Evolutionary conservation across 2,329 filamentous ascomycete species (phyloP).

Genomic region (Colletotrichum spinosum): DNA sequence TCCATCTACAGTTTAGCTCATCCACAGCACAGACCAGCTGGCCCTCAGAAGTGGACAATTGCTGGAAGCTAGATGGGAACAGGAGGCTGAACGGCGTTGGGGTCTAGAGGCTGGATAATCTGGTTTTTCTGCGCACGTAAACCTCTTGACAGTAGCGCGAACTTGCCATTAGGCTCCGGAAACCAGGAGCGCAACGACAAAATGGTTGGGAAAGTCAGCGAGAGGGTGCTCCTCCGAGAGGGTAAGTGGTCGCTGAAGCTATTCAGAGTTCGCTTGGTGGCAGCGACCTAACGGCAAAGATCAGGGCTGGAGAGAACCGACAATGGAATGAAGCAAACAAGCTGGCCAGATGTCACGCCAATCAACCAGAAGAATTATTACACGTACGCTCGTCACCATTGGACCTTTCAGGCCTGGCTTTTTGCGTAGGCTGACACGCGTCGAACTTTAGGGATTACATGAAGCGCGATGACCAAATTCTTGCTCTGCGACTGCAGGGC

Average conservation of each 20-base stretch:
- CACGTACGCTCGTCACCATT: conserved; percentile 69
- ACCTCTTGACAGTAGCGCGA: conserved; percentile 18
- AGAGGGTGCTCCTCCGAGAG: conserved; percentile 72
- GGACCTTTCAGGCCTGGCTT: neutral
- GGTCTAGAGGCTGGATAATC: conserved; percentile 29
- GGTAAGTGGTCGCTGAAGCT: conserved; percentile 54
- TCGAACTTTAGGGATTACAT: conserved; percentile 81
- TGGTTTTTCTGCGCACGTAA: conserved; percentile 1
- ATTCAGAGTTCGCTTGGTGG: conserved; percentile 1
- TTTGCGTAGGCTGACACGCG: conserved; percentile 40
- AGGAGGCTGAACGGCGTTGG: conserved; percentile 31
- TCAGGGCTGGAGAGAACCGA: conserved; percentile 94
- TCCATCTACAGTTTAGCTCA: neutral
- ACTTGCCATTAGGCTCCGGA: conserved; percentile 21
- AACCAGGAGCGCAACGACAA: conserved; percentile 43
- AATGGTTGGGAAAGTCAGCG: conserved; percentile 73
- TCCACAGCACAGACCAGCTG: conserved; percentile 16
- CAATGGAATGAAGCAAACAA: conserved; percentile 96
- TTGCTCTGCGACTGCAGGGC: conserved; percentile 87
- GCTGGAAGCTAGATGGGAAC: conserved; percentile 9
- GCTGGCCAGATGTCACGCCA: conserved; percentile 90
- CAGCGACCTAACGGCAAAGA: conserved; percentile 33
- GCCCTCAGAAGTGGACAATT: conserved; percentile 10
- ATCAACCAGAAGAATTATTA: conserved; percentile 99
- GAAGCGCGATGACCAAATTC: conserved; percentile 96